Percentiles rank a stretch among this genome's conserved stretches.
phyloP scores from a whole-genome alignment of 108 stramenopile genomes.

The Poteriospumella lacustris region DNA sequence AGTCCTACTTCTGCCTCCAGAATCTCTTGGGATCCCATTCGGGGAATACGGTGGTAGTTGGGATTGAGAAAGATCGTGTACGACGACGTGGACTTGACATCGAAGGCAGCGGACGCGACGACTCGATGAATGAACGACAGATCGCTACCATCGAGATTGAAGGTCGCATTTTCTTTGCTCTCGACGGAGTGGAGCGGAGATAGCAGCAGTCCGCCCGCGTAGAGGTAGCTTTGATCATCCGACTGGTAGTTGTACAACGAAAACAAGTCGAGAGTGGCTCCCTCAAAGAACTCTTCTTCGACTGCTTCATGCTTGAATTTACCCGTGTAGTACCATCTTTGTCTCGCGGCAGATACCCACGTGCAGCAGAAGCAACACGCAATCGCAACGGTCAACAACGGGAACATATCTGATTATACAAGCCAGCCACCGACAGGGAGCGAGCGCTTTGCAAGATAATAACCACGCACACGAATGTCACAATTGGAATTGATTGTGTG shows the following conservation, averaged over 20 bases:
- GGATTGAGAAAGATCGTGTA: neutral
- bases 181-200: neutral
- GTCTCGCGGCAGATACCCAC: no score
- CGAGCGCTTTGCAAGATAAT: no score
- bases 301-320: neutral
- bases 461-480: no score
- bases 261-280: neutral
- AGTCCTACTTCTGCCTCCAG: constrained; percentile 1
- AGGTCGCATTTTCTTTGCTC: neutral
- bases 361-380: no score
- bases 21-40: neutral
- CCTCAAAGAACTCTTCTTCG: no score
- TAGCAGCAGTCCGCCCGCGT: neutral
- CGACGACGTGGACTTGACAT: neutral
- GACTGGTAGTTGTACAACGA: neutral
- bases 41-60: neutral
- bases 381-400: no score
- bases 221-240: neutral
- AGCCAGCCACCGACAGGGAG: no score
- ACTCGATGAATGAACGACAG: neutral
- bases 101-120: neutral
- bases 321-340: neutral
- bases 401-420: no score
- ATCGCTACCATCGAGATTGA: neutral
- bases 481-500: no score